These are phyloP conservation scores for Thelonectria discophora DNA, from an alignment of 2,329 filamentous ascomycete genomes.

Conservation along the genomic window DNA sequence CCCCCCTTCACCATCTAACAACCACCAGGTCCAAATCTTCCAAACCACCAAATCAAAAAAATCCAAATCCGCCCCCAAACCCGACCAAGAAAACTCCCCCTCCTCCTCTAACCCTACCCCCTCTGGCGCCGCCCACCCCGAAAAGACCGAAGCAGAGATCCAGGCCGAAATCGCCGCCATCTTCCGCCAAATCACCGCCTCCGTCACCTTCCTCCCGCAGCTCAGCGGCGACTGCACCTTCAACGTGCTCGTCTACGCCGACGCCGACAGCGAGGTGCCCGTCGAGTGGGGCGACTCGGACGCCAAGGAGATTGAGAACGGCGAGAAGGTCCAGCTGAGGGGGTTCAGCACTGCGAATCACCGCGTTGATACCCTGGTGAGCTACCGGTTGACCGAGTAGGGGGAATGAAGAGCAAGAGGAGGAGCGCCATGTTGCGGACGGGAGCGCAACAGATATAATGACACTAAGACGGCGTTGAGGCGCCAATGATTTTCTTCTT, in stretches of 20 bases:
- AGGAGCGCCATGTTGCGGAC: neutral
- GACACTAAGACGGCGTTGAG: conserved; percentile 36
- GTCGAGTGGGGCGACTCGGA: conserved; percentile 99
- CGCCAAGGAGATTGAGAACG: conserved; percentile 93
- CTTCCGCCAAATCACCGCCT: conserved; percentile 97
- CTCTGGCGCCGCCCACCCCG: conserved; percentile 45
- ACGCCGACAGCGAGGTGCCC: conserved; percentile 94
- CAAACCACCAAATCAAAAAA: conserved; percentile 49
- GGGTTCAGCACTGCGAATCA: conserved; percentile 97
- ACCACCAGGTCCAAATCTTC: conserved; percentile 52
- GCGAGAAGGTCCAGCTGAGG: conserved; percentile 92
- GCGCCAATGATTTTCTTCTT: conserved; percentile 28
- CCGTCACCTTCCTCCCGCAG: conserved; percentile 95
- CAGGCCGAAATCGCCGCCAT: conserved; percentile 96
- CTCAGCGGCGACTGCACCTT: conserved; percentile 92
- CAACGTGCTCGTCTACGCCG: conserved; percentile 97
- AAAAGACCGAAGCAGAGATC: conserved; percentile 94
- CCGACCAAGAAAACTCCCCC: conserved; percentile 76
- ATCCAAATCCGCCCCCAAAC: conserved; percentile 59
- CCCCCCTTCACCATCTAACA: conserved; percentile 23
- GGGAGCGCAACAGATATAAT: conserved; percentile 8
- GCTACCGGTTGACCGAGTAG: conserved; percentile 71
- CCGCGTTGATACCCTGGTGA: conserved; percentile 93
- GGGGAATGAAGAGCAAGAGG: neutral
- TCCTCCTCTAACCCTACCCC: conserved; percentile 49